These are phyloP conservation scores for Diaporthe vexans DNA, from an alignment of 2,329 filamentous ascomycete genomes.

Conservation along the genomic window DNA sequence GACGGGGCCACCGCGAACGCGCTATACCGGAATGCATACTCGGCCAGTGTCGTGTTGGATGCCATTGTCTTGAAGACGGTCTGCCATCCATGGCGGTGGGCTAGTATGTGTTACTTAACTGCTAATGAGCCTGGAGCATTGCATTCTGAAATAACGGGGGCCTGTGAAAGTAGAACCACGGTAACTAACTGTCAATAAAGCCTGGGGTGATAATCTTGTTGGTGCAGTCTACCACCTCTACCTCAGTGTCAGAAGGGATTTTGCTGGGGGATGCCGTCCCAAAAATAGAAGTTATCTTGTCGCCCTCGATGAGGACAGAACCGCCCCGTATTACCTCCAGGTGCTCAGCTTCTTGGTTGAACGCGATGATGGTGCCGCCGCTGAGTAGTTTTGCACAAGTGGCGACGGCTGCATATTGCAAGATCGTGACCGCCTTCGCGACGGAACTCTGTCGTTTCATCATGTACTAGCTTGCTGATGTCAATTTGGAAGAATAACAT, in stretches of 20 bases:
- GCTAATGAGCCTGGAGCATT: no score
- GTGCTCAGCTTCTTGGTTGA: conserved; percentile 50
- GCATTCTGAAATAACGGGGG: no score
- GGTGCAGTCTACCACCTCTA: conserved; percentile 61
- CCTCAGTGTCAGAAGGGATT: conserved; percentile 52
- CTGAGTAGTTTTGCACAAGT: conserved; percentile 12
- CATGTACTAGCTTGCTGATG: no score
- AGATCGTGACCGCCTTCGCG: no score
- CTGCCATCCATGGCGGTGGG: conserved; percentile 69
- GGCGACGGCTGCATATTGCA: no score
- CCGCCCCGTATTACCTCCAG: conserved; percentile 56
- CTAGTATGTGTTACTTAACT: no score
- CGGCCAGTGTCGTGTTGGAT: conserved; percentile 63
- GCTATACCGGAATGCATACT: conserved; percentile 61
- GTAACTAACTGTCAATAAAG: conserved; percentile 62
- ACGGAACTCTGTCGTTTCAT: no score
- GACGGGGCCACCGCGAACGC: conserved; percentile 47
- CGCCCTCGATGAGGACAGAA: conserved; percentile 56
- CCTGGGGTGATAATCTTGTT: conserved; percentile 67
- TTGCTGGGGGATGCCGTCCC: conserved; percentile 45
- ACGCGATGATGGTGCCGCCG: conserved; percentile 58
- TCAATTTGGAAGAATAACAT: no score
- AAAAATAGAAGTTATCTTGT: conserved; percentile 54
- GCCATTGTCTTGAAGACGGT: conserved; percentile 67
- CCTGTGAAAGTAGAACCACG: no score